Conservation (phyloP, 1,284 basidiomycete genomes). For the Tylopilus orsonianus region DNA sequence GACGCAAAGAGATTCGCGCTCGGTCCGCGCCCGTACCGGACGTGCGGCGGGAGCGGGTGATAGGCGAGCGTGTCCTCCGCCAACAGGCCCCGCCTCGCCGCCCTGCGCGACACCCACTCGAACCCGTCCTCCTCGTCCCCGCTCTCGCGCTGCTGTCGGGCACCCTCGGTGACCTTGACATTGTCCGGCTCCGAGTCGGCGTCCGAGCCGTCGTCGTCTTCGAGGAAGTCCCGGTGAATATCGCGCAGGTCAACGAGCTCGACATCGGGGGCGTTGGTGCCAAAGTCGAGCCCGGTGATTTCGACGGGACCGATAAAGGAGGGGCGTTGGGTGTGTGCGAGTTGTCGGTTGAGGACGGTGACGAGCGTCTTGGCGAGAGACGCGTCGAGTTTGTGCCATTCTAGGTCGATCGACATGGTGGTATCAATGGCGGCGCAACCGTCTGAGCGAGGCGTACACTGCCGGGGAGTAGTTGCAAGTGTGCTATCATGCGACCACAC, state of each 20-base stretch:
- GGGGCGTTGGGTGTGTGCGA: slow-evolving; percentile 70
- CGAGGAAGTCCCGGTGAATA: slow-evolving; percentile 91
- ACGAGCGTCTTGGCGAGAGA: slow-evolving; percentile 74
- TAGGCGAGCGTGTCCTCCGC: slow-evolving; percentile 61
- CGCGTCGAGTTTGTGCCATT: slow-evolving; percentile 73
- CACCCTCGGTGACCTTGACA: slow-evolving; percentile 54
- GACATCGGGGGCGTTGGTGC: slow-evolving; percentile 78
- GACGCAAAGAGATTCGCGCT: slow-evolving; percentile 58
- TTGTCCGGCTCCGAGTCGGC: slow-evolving; percentile 39
- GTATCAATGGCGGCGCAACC: background rate
- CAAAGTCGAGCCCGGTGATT: slow-evolving; percentile 86
- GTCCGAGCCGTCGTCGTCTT: slow-evolving; percentile 47
- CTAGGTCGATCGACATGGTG: slow-evolving; percentile 73
- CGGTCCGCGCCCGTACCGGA: slow-evolving; percentile 62
- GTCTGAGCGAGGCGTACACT: background rate
- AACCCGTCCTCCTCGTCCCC: slow-evolving; percentile 67
- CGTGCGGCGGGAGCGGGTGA: slow-evolving; percentile 67
- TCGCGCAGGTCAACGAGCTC: slow-evolving; percentile 91
- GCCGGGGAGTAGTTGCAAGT: no score
- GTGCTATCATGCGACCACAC: no score
- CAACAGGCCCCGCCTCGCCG: slow-evolving; percentile 43
- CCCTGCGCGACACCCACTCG: slow-evolving; percentile 75
- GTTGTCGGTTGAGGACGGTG: slow-evolving; percentile 77
- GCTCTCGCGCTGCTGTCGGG: slow-evolving; percentile 34
- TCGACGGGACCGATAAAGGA: slow-evolving; percentile 93